Conservation (phyloP, 208 protist genomes). For the Acanthamoeba royreba region DNA sequence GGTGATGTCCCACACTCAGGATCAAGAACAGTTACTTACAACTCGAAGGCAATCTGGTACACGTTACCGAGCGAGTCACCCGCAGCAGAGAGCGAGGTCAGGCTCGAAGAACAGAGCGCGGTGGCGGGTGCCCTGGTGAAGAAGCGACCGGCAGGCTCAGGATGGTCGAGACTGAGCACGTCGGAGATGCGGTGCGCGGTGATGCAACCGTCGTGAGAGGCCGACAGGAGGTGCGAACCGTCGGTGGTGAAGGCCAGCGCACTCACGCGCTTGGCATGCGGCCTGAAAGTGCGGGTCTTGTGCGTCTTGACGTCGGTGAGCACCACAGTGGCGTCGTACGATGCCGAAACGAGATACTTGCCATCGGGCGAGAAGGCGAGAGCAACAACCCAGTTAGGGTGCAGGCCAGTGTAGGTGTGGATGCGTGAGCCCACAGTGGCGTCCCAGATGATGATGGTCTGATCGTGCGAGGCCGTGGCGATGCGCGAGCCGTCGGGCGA, state of each 20-base stretch:
- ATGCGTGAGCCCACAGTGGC: background rate
- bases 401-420: background rate
- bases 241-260: background rate
- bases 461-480: conserved; percentile 24
- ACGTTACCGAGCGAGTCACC: conserved; percentile 43
- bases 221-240: background rate
- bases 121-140: conserved; percentile 1
- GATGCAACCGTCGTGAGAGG: background rate
- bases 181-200: background rate
- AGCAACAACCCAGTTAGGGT: conserved; percentile 26
- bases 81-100: background rate
- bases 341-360: conserved; percentile 32
- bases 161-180: background rate
- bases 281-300: background rate
- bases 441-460: conserved; percentile 39
- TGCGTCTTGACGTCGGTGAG: conserved; percentile 49
- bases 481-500: conserved; percentile 43
- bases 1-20: background rate
- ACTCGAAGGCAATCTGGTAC: background rate
- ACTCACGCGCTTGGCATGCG: background rate
- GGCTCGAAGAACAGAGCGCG: background rate
- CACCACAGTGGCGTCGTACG: conserved; percentile 46
- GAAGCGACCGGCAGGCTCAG: background rate
- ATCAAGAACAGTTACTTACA: background rate
- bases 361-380: conserved; percentile 1